Evolutionary conservation across 2,329 filamentous ascomycete species (phyloP).

Genomic region (Alternaria atra): DNA sequence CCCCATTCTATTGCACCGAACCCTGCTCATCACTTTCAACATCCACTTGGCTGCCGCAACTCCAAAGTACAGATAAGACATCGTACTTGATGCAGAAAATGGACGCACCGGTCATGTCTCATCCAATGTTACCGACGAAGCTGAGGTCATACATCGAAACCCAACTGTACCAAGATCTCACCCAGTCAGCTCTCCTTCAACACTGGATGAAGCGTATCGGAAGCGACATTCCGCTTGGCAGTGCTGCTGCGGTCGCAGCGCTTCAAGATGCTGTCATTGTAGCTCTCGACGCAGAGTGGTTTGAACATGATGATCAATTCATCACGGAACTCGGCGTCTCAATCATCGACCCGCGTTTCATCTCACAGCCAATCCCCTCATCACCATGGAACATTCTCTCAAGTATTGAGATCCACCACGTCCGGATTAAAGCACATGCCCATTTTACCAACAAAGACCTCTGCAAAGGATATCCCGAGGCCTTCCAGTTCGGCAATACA

Average conservation of each 20-base stretch:
- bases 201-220: not conserved
- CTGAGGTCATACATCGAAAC: not conserved
- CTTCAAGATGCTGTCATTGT: constrained; percentile 24
- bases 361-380: not conserved
- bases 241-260: not conserved
- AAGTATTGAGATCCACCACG: constrained; percentile 17
- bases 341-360: constrained; percentile 13
- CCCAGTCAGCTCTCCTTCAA: constrained; percentile 7
- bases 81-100: not conserved
- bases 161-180: not conserved
- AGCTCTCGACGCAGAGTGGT: constrained; percentile 30
- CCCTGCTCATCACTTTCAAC: not conserved
- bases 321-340: constrained; percentile 31
- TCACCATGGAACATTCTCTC: constrained; percentile 1
- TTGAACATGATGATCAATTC: constrained; percentile 12
- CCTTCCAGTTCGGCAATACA: constrained; percentile 29
- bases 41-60: not conserved
- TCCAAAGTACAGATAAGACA: not conserved
- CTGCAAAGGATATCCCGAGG: constrained; percentile 18
- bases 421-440: constrained; percentile 24
- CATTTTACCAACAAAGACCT: constrained; percentile 26
- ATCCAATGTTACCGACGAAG: not conserved
- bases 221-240: not conserved
- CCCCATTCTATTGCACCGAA: not conserved
- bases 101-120: not conserved